A percentile compares a stretch with the other conserved stretches of the same genome.
phyloP scores from a whole-genome alignment of 2,329 filamentous ascomycete species.

The Hymenoscyphus repandus region DNA sequence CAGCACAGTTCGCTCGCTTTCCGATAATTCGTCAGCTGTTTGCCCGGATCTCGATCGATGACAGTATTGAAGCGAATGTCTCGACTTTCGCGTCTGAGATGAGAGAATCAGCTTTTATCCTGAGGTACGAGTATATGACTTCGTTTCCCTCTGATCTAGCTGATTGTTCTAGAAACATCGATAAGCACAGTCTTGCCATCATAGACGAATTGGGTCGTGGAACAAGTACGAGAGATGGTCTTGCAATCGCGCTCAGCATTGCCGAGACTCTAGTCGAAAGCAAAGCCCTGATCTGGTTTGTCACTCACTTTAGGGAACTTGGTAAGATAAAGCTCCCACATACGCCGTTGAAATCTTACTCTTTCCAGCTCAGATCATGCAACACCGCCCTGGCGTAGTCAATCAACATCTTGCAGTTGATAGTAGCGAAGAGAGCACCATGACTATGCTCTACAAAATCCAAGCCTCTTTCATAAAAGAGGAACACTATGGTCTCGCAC shows the following conservation, averaged over 20 bases:
- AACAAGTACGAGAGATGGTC: slow-evolving; percentile 81
- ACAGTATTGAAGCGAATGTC: slow-evolving; percentile 83
- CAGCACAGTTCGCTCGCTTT: slow-evolving; percentile 77
- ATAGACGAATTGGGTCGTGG: slow-evolving; percentile 90
- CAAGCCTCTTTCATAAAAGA: slow-evolving; percentile 65
- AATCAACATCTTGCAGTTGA: slow-evolving; percentile 78
- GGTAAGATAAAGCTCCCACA: slow-evolving; percentile 32
- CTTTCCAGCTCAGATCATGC: slow-evolving; percentile 60
- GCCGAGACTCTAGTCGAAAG: slow-evolving; percentile 81
- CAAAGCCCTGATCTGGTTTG: slow-evolving; percentile 81
- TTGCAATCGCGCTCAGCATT: slow-evolving; percentile 85
- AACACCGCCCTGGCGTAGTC: slow-evolving; percentile 70
- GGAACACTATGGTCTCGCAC: slow-evolving; percentile 75
- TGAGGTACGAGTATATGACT: slow-evolving; percentile 42
- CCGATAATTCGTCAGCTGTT: slow-evolving; percentile 80
- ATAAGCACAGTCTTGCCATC: slow-evolving; percentile 70
- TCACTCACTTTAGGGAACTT: slow-evolving; percentile 85
- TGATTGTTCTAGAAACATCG: slow-evolving; percentile 55
- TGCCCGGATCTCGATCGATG: slow-evolving; percentile 79
- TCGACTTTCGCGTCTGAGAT: slow-evolving; percentile 95
- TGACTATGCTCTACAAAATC: slow-evolving; percentile 87
- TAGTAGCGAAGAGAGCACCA: slow-evolving; percentile 49
- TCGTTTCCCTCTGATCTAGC: background rate
- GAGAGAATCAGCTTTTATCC: slow-evolving; percentile 90
- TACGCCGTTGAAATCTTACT: background rate